These are phyloP conservation scores for Elymus sibiricus DNA, from an alignment of 176 grass and related monocot genomes.

Conservation along the genomic window DNA sequence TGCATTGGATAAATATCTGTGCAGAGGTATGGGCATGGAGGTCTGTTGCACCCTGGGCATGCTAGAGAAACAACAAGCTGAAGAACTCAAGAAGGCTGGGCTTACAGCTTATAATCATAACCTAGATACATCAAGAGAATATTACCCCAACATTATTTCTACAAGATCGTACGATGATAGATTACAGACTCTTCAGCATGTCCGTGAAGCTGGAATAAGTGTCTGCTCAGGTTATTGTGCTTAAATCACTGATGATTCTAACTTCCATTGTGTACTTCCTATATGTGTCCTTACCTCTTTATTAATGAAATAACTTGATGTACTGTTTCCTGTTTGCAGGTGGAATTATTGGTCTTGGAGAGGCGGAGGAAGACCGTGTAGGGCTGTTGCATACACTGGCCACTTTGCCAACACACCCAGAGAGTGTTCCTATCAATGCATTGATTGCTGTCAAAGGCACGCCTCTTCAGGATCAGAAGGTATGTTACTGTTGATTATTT, in stretches of 20 bases:
- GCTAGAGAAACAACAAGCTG: conserved; percentile 97
- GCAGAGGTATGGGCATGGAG: conserved; percentile 96
- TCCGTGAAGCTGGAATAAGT: conserved; percentile 92
- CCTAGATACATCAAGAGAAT: conserved; percentile 98
- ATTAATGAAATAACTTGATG: background rate
- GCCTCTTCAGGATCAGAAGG: conserved; percentile 94
- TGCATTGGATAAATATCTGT: conserved; percentile 11
- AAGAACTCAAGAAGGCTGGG: conserved; percentile 91
- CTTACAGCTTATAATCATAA: conserved; percentile 99
- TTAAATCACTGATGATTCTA: background rate
- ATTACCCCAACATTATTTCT: conserved; percentile 97
- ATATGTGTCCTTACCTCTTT: background rate
- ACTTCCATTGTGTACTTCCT: background rate
- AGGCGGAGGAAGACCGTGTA: conserved; percentile 84
- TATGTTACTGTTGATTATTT: conserved; percentile 20
- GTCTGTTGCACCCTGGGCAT: conserved; percentile 99
- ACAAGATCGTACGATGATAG: conserved; percentile 97
- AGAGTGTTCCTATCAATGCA: conserved; percentile 98
- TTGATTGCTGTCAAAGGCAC: conserved; percentile 94
- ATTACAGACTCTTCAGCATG: conserved; percentile 80
- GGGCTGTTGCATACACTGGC: conserved; percentile 91
- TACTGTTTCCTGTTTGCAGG: conserved; percentile 37
- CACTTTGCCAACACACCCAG: conserved; percentile 83
- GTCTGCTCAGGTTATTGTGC: conserved; percentile 74
- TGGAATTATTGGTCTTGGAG: conserved; percentile 97